Conservation (phyloP, 1,139 yeast species). For the Geotrichum cucujoidarum region DNA sequence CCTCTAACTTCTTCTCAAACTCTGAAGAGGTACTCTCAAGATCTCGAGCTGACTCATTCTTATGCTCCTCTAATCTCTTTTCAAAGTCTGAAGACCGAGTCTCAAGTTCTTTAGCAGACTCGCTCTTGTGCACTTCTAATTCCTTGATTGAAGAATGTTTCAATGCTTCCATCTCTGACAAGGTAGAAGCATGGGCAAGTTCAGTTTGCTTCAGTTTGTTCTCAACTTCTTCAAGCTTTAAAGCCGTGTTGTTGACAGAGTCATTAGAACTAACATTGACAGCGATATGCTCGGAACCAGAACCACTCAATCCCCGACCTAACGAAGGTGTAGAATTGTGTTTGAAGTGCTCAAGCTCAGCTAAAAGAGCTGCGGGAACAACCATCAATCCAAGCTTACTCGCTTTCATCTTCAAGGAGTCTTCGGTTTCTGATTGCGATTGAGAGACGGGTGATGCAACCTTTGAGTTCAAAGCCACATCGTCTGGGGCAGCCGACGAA, state of each 20-base stretch:
- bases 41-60: background rate
- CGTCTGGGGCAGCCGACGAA: background rate
- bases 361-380: background rate
- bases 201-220: background rate
- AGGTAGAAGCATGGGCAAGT: too few species aligned
- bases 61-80: constrained; percentile 4
- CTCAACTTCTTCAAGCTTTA: background rate
- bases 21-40: too few species aligned
- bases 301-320: too few species aligned
- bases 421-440: background rate
- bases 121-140: background rate
- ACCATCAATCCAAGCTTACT: background rate
- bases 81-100: constrained; percentile 6
- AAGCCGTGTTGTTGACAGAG: too few species aligned
- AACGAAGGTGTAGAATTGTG: too few species aligned
- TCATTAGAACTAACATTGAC: too few species aligned
- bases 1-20: background rate
- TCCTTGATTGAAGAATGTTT: too few species aligned
- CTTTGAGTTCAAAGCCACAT: too few species aligned
- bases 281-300: too few species aligned
- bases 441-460: too few species aligned
- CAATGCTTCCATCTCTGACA: too few species aligned
- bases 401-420: background rate
- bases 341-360: background rate
- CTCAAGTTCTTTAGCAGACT: background rate